Base-by-base conservation (phyloP, 2,329 filamentous ascomycete species). In the Sphaceloma murrayae region DNA sequence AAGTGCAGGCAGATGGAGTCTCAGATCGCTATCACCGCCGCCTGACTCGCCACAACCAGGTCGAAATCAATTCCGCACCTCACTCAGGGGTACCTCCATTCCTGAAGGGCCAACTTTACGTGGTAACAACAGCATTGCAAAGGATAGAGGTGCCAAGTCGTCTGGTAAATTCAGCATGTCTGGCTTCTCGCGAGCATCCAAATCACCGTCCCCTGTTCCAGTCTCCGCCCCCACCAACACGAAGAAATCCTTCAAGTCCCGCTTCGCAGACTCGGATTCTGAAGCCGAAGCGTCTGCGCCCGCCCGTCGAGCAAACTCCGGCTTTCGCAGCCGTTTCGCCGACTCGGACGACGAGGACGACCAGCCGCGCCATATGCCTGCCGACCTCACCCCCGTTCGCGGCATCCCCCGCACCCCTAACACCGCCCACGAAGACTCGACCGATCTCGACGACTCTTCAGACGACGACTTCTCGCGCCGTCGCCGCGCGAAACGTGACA, bases 191-290 rank as follows among this genome's bases (percentile, higher is more conserved):
- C 40, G 43, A 9, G 18, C 6, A n/a, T 5, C 32, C 10, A 45
- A 46, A 24, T n/a, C 43, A 13, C 8, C 47, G n/a, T 21, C 21
- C 34, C 13, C 33, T 34, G 8, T 17, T 30, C 3, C 19, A 40
- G 2, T 31, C 42, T 26, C 27, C 47, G 10, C n/a, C 34, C 31
- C 42, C n/a, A n/a, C n/a, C n/a, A n/a, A 44, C 18, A 17, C 43
- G 11, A 31, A 36, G 8, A 31, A 48, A 3, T 30, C 44, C 32
- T 62, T 64, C 55, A 65, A 62, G 48, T 69, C 59, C 78, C 79
- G 3, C 76, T 82, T 86, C 53, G 76, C 68, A 1, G 80, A 85
- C 54, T 85, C 82, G 1, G 85, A 82, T 54, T 81, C 85, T 33
- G 66, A 67, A 31, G 63, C 63, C 18, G 67, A 68, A 6, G 58